Conservation (phyloP, 2,329 filamentous ascomycete species). For the Chaetomium sp. region DNA sequence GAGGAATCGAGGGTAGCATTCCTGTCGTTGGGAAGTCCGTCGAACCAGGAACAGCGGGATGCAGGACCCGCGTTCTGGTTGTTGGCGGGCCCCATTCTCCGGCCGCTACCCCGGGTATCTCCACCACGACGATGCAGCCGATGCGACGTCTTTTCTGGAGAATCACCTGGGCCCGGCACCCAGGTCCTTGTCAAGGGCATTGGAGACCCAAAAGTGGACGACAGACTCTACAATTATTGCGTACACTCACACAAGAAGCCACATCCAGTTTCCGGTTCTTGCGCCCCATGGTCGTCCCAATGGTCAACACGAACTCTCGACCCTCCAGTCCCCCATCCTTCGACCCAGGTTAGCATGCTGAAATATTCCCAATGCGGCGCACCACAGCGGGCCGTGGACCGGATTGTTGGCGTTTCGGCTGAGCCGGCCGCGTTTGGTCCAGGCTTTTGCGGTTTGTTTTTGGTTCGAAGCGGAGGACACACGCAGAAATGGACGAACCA, state of each 20-base stretch:
- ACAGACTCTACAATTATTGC: no score
- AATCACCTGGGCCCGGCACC: neutral
- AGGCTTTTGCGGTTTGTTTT: neutral
- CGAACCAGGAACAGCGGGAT: no score
- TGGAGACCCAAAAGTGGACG: no score
- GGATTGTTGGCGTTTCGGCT: constrained; percentile 2
- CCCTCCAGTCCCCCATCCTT: neutral
- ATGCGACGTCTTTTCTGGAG: constrained; percentile 6
- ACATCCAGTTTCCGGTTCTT: neutral
- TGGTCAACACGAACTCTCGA: no score
- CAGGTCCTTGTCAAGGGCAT: neutral
- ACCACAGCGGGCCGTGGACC: constrained; percentile 10
- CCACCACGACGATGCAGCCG: neutral
- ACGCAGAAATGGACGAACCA: neutral
- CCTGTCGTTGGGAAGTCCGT: no score
- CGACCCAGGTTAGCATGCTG: neutral
- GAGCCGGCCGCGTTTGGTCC: neutral
- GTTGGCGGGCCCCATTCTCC: neutral
- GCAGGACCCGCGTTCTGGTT: neutral
- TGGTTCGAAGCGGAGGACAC: neutral
- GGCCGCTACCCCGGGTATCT: neutral
- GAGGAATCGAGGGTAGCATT: no score
- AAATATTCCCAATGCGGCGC: constrained; percentile 7
- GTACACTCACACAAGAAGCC: no score
- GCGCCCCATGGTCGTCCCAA: neutral